Percentiles rank a stretch among this genome's conserved stretches.
Evolutionary conservation across 2,329 filamentous ascomycete species (phyloP).

Genomic region (Pseudocercospora fijiensis): DNA sequence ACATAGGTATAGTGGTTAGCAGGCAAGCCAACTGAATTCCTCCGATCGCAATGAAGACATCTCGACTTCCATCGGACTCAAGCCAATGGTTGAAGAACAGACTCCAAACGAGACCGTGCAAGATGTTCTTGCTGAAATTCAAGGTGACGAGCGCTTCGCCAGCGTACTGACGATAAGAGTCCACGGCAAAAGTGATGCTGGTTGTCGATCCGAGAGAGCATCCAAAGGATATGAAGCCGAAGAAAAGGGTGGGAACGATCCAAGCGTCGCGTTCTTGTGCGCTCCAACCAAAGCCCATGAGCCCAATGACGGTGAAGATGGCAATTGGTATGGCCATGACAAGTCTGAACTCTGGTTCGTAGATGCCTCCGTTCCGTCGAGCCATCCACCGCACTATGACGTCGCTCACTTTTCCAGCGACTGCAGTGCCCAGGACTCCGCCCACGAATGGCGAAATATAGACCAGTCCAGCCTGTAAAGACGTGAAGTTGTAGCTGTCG

Average conservation of each 20-base stretch:
- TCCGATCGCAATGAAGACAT: slow-evolving; percentile 78
- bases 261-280: slow-evolving; percentile 71
- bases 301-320: slow-evolving; percentile 74
- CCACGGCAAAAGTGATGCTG: slow-evolving; percentile 88
- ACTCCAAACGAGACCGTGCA: slow-evolving; percentile 85
- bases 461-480: slow-evolving; percentile 77
- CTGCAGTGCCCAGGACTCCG: slow-evolving; percentile 83
- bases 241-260: slow-evolving; percentile 93
- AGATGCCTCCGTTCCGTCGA: slow-evolving; percentile 83
- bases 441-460: slow-evolving; percentile 90
- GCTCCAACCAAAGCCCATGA: slow-evolving; percentile 98
- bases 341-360: slow-evolving; percentile 90
- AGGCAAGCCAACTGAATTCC: slow-evolving; percentile 79
- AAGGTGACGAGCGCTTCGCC: slow-evolving; percentile 91
- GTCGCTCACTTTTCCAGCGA: slow-evolving; percentile 86
- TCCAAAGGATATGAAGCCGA: slow-evolving; percentile 87
- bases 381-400: slow-evolving; percentile 79
- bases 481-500: slow-evolving; percentile 73
- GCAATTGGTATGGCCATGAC: slow-evolving; percentile 82
- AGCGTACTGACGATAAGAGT: slow-evolving; percentile 89
- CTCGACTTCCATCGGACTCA: slow-evolving; percentile 68
- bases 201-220: slow-evolving; percentile 89
- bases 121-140: slow-evolving; percentile 91
- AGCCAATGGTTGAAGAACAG: slow-evolving; percentile 88
- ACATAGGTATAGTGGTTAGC: slow-evolving; percentile 81